A percentile compares a stretch with the other conserved stretches of the same genome.
phyloP scores from a whole-genome alignment of 495 filamentous ascomycete genomes.

The Penicillium herquei region DNA sequence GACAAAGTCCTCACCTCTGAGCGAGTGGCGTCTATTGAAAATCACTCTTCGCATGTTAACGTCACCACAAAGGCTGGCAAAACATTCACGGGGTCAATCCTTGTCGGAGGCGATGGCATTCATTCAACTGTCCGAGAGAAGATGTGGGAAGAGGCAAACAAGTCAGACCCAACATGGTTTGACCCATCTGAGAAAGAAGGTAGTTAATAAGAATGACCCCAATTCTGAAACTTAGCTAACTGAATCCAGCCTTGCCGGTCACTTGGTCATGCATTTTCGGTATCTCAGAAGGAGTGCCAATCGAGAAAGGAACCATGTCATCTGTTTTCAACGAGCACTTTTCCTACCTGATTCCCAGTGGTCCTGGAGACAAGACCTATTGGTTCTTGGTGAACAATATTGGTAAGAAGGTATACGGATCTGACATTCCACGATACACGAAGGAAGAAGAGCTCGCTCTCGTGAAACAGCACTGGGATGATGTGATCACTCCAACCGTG shows the following conservation, averaged over 20 bases:
- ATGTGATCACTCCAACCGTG: conserved; percentile 26
- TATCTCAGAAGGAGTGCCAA: conserved; percentile 13
- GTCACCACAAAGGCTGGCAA: conserved; percentile 37
- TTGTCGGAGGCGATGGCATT: conserved; percentile 49
- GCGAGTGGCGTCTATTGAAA: conserved; percentile 29
- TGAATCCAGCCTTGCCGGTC: conserved; percentile 15
- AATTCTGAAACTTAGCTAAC: background rate
- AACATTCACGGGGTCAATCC: conserved; percentile 35
- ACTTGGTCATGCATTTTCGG: conserved; percentile 28
- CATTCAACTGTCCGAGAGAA: conserved; percentile 1
- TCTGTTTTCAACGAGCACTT: conserved; percentile 19
- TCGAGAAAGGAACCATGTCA: conserved; percentile 11
- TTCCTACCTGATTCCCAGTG: conserved; percentile 23
- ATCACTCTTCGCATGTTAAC: conserved; percentile 18
- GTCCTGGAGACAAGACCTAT: conserved; percentile 20
- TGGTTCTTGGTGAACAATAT: conserved; percentile 25
- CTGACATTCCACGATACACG: conserved; percentile 37
- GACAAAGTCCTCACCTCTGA: conserved; percentile 29
- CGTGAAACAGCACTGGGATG: conserved; percentile 23
- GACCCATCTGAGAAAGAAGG: conserved; percentile 19
- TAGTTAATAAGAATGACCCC: background rate
- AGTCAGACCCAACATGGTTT: conserved; percentile 19
- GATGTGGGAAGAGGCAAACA: conserved; percentile 7
- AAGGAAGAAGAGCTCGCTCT: conserved; percentile 23
- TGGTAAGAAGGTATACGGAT: conserved; percentile 22